These are phyloP conservation scores for Entomophthora muscae DNA, from an alignment of 371 early-diverging fungal species.

Conservation along the genomic window DNA sequence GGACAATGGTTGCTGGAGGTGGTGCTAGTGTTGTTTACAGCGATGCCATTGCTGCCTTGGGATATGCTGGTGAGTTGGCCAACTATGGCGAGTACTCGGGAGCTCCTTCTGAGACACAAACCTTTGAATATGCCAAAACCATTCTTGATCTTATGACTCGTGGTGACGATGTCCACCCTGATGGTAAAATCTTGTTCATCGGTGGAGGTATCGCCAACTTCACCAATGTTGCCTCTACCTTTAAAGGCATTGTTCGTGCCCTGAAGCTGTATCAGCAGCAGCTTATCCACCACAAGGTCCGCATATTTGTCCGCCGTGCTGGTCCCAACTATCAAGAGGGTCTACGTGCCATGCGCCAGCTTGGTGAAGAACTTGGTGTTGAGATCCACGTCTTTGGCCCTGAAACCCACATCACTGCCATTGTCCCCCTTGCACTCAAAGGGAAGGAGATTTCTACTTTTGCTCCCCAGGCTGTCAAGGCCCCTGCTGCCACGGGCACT, in stretches of 20 bases:
- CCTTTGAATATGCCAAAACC: constrained; percentile 96
- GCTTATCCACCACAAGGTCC: constrained; percentile 69
- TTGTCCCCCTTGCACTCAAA: constrained; percentile 53
- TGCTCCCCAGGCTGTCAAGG: constrained; percentile 35
- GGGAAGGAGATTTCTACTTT: neutral
- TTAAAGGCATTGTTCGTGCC: constrained; percentile 95
- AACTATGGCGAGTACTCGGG: constrained; percentile 99
- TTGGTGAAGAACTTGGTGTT: constrained; percentile 80
- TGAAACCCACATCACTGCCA: constrained; percentile 94
- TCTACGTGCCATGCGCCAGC: constrained; percentile 80
- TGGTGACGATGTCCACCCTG: constrained; percentile 42
- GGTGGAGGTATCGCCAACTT: constrained; percentile 99
- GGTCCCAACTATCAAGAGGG: constrained; percentile 99
- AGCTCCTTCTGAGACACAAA: constrained; percentile 93
- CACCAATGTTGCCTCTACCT: constrained; percentile 94
- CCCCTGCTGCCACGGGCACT: constrained; percentile 10
- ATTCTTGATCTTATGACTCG: constrained; percentile 95
- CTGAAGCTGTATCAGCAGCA: constrained; percentile 76
- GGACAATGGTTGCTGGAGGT: constrained; percentile 99
- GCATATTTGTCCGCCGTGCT: constrained; percentile 91
- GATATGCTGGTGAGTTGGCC: constrained; percentile 84
- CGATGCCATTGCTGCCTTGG: constrained; percentile 92
- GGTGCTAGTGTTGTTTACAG: constrained; percentile 94
- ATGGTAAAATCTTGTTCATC: constrained; percentile 89
- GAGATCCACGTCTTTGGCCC: constrained; percentile 93